Percentiles rank a stretch among this genome's conserved stretches.
These are phyloP conservation scores for Myxozyma melibiosi DNA, from an alignment of 805 yeast genomes.

Conservation along the genomic window DNA sequence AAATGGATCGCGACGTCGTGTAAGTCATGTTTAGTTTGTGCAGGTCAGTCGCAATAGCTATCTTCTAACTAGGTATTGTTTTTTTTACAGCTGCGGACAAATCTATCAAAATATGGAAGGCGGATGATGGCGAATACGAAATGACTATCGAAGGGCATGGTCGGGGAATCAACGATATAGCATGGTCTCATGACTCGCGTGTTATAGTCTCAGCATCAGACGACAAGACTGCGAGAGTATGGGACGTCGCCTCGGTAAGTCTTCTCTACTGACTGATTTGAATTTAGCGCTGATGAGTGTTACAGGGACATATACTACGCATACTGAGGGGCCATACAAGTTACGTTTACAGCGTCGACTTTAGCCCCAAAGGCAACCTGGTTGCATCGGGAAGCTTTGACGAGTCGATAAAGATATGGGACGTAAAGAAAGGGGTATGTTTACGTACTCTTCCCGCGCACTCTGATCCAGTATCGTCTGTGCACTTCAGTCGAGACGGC, in stretches of 20 bases:
- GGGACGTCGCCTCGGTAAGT: constrained; percentile 59
- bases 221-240: constrained; percentile 75
- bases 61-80: not conserved
- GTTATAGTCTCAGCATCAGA: constrained; percentile 84
- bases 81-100: constrained; percentile 46
- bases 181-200: constrained; percentile 74
- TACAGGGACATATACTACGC: constrained; percentile 39
- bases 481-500: constrained; percentile 76
- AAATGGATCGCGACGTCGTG: constrained; percentile 32
- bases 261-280: not conserved
- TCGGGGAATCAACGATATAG: constrained; percentile 70
- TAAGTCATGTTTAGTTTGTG: constrained; percentile 1
- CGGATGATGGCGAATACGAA: constrained; percentile 44
- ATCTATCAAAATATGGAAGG: constrained; percentile 60
- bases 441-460: constrained; percentile 87
- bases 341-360: constrained; percentile 72
- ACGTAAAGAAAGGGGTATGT: constrained; percentile 66
- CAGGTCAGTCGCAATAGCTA: no score
- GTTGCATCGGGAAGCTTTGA: constrained; percentile 84
- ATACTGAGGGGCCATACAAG: constrained; percentile 77
- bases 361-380: constrained; percentile 73
- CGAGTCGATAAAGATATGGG: constrained; percentile 92
- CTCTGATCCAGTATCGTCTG: constrained; percentile 80
- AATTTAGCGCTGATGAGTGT: not conserved
- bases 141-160: constrained; percentile 58